Evolutionary conservation across 257 asterid genomes (phyloP), one percentile per base, ranked within the genome.

Genomic region (Forsythia suspensa): DNA sequence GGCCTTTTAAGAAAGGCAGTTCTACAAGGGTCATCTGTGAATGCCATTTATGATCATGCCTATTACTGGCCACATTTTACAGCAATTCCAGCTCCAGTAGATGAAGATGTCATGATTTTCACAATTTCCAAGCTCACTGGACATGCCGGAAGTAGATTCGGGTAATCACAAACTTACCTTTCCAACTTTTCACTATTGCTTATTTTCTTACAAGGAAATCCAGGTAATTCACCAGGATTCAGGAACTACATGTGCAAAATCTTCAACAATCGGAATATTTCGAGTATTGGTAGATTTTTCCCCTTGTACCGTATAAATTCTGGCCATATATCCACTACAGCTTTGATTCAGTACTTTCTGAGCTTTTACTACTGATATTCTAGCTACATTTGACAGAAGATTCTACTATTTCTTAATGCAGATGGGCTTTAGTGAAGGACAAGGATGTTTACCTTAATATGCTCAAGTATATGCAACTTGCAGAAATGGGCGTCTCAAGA

Each of bases 61-160:
- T 92, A 90, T 70, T 94, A 88, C 83, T 94, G 97, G 93, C 94
- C 98, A 8, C 92, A 90, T 87, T 94, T 77, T 42, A 83, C 97
- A 0, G 91, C 95, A 63, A 88, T 92, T 79, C 91, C 94, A 37
- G 69, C 89, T 36, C 92, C 95, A 8, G 86, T 90, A 1, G 82
- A 92, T 80, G 94, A 85, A 82, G 98, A 92, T 84, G 42, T 94
- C 80, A 87, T 89, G 97, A 77, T 89, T 12, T 92, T 92, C 29
- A 86, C 97, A 0, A 61, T 90, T 20, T 92, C 97, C 5, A 94
- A 92, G 87, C 90, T 94, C 46, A 89, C 97, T 3, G 97, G 97
- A 51, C 97, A 94, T 80, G 98, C 96, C 11, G 96, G 98, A 79
- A 90, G 88, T 78, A 80, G 95, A 86, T 84, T 92, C 73, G 97